Evolutionary conservation across 495 filamentous ascomycete genomes (phyloP), one percentile per base, ranked within the genome.

Genomic region (Hypoxylon lenormandii): DNA sequence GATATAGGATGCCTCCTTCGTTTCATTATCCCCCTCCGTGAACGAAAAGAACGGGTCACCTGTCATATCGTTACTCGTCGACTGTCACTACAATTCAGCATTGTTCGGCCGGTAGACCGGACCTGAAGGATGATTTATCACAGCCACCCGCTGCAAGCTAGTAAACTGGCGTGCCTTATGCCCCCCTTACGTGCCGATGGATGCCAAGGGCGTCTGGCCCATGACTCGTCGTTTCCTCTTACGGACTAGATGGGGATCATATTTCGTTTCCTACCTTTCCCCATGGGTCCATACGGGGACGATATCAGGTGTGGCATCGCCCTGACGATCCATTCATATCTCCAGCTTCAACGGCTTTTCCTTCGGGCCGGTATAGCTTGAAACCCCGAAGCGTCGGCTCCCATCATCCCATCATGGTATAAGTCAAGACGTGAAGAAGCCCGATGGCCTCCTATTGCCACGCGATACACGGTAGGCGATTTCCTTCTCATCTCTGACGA

Each of bases 201-300:
- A 50, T 55, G 62, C 68, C 62, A 71, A 71, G 62, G n/a, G 18
- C 46, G 37, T 58, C 62, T 66, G 46, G 62, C 47, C 58, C 46
- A 55, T 50, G 62, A 66, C 53, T 49, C 15, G 58, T 63, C 68
- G 47, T 69, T 69, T 64, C 66, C 54, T 21, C 40, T 62, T 54
- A 19, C 18, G 28, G 58, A 62, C 58, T 59, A 62, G 46, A 51
- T 37, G 19, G 33, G 40, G 22, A 48, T 62, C 68, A 62, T 71
- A 59, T 63, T 59, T 55, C 53, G 53, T 18, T 55, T 66, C 49
- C 30, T 16, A 62, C 21, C 15, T 18, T 69, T 60, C 53, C 59
- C 66, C 59, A 68, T 49, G 58, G 42, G 58, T 22, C 23, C 12
- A 56, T 28, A 58, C 10, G 45, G 57, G 40, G 45, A 56, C 50